These are phyloP conservation scores for Pyrenophora seminiperda DNA, from an alignment of 2,329 filamentous ascomycete genomes.

Conservation along the genomic window DNA sequence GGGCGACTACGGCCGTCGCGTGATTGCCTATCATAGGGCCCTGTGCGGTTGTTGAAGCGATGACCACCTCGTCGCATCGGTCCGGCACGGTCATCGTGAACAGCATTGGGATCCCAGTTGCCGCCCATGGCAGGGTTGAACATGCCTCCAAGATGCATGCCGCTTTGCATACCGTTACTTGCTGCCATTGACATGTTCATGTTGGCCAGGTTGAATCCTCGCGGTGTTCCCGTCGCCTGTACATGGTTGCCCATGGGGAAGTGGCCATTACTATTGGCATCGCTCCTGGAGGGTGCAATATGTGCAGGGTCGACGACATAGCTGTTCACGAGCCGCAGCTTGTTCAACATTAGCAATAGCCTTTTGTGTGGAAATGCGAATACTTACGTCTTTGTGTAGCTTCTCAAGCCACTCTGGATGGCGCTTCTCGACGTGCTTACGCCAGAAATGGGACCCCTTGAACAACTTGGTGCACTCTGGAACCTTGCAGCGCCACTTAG, in stretches of 20 bases:
- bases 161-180: conserved; percentile 53
- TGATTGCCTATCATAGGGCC: conserved; percentile 50
- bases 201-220: conserved; percentile 85
- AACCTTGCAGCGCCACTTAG: conserved; percentile 95
- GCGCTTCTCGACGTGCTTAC: conserved; percentile 96
- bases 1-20: conserved; percentile 54
- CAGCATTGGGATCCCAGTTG: conserved; percentile 63
- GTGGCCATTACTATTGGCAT: conserved; percentile 94
- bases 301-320: conserved; percentile 95
- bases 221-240: conserved; percentile 76
- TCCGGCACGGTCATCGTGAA: conserved; percentile 48
- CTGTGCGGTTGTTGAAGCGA: conserved; percentile 47
- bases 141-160: conserved; percentile 48
- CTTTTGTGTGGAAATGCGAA: not conserved
- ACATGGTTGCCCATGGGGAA: conserved; percentile 82
- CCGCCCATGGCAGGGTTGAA: conserved; percentile 55
- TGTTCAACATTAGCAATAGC: conserved; percentile 14
- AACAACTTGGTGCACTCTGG: conserved; percentile 96
- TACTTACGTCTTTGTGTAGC: conserved; percentile 79
- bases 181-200: conserved; percentile 67
- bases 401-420: conserved; percentile 85
- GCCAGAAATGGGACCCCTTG: conserved; percentile 97
- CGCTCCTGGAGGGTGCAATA: conserved; percentile 89
- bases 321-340: conserved; percentile 89
- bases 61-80: conserved; percentile 51